phyloP scores from a whole-genome alignment of 2,329 filamentous ascomycete species.

The Verticillium nubilum region DNA sequence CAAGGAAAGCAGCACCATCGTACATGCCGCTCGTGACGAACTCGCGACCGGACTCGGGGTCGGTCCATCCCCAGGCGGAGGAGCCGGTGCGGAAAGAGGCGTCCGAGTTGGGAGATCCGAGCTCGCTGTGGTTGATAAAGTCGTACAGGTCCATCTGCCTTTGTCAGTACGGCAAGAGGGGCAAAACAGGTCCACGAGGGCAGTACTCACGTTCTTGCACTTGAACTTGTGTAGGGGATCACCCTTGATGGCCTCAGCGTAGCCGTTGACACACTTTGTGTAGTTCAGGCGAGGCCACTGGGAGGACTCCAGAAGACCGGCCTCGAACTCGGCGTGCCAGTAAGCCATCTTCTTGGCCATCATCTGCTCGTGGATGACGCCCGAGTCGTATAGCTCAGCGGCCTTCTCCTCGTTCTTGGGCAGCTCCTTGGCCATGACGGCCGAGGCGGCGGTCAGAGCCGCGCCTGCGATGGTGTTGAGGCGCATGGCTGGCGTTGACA shows the following conservation, averaged over 20 bases:
- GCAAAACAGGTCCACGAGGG: not conserved
- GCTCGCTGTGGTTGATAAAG: constrained; percentile 43
- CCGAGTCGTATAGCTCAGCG: constrained; percentile 12
- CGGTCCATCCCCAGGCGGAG: constrained; percentile 34
- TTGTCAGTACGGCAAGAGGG: not conserved
- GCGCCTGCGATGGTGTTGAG: constrained; percentile 11
- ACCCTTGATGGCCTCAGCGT: constrained; percentile 10
- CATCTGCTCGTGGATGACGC: constrained; percentile 10
- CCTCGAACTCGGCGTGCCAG: constrained; percentile 5
- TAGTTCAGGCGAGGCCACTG: constrained; percentile 11
- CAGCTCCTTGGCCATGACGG: constrained; percentile 10
- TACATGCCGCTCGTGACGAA: constrained; percentile 23
- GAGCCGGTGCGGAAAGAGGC: constrained; percentile 15
- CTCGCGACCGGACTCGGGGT: constrained; percentile 30
- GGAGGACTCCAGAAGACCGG: constrained; percentile 9
- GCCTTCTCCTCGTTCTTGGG: constrained; percentile 8
- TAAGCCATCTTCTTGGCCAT: constrained; percentile 11
- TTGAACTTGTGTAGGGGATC: constrained; percentile 11
- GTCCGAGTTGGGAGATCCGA: constrained; percentile 31
- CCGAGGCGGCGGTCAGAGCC: constrained; percentile 6
- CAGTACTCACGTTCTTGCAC: constrained; percentile 20
- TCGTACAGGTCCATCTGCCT: constrained; percentile 42
- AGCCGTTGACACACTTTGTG: constrained; percentile 11
- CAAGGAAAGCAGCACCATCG: constrained; percentile 36
- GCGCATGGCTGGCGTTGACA: constrained; percentile 6